These are phyloP conservation scores for Henckelia pumila DNA, from an alignment of 257 asterid species.

Conservation along the genomic window DNA sequence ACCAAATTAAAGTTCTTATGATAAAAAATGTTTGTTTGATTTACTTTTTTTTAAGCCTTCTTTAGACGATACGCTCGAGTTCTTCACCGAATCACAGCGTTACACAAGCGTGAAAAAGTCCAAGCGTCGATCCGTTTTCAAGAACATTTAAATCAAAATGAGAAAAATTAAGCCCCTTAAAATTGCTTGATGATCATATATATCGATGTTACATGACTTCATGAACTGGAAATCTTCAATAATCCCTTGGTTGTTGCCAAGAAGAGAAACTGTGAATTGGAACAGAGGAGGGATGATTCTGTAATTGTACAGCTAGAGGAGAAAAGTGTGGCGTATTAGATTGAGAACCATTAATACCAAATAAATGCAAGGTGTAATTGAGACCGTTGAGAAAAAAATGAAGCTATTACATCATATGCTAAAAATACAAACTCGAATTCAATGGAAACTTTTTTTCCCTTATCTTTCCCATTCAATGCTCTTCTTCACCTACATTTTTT, in stretches of 20 bases:
- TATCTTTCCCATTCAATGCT: no score
- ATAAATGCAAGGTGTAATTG: slow-evolving; percentile 86
- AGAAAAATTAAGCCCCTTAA: no score
- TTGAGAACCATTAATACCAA: slow-evolving; percentile 74
- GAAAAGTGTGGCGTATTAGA: slow-evolving; percentile 37
- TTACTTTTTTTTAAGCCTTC: slow-evolving; percentile 25
- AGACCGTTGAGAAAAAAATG: slow-evolving; percentile 88
- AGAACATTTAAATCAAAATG: no score
- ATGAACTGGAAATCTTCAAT: slow-evolving; percentile 10
- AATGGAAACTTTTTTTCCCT: background rate
- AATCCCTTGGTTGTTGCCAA: background rate
- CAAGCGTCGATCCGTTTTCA: slow-evolving; percentile 6
- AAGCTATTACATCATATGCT: slow-evolving; percentile 69
- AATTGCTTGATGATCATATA: no score
- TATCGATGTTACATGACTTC: no score
- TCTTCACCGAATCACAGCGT: slow-evolving; percentile 29
- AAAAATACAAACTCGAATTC: slow-evolving; percentile 63
- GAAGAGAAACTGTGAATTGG: no score
- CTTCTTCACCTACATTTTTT: no score
- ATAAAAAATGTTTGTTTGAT: slow-evolving; percentile 24
- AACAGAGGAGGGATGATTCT: slow-evolving; percentile 24
- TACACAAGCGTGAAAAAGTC: slow-evolving; percentile 29
- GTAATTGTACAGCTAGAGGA: slow-evolving; percentile 33
- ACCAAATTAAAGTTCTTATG: slow-evolving; percentile 25
- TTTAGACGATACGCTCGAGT: slow-evolving; percentile 16